Base-by-base conservation (phyloP, 306 rosid species). In the Inga leiocalycina region DNA sequence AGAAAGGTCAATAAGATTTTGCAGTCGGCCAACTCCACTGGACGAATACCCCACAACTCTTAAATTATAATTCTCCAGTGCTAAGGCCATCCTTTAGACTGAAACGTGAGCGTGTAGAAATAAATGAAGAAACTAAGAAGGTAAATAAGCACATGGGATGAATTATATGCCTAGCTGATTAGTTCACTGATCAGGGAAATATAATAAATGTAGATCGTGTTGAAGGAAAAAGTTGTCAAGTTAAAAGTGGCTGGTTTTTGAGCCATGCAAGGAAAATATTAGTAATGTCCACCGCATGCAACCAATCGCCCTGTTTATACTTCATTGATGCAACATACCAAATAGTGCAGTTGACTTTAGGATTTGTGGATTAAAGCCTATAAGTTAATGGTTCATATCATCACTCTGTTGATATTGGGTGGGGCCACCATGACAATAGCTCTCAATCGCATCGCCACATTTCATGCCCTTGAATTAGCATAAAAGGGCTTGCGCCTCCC, bases 221-320 rank as follows among this genome's bases (percentile, higher is more conserved):
- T 77, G 6, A 72, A 22, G 35, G 64, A 77, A 89, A 86, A 86
- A 75, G 81, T 79, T 86, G 84, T 71, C 78, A 75, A 85, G 85
- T 76, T 76, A 65, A 80, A 78, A 85, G 80, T 84, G 79, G 81
- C 41, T 78, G 27, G 87, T 76, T 82, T 86, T 85, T 77, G 57
- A 83, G 97, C 95, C 92, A 89, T 92, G 94, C 97, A 92, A 52
- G 84, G 86, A 66, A 89, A 76, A 87, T 62, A 54, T 44, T 49
- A 37, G 76, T 3, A 76, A 77, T 86, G 87, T 85, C 80, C 88
- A 86, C 76, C 88, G 86, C 91, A 90, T 80, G 89, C 92, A 84
- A 66, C 79, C 81, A 15, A 30, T 13, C 35, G 20, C 77, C 73
- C 73, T 80, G 43, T 65, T 62, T 75, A 70, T 80, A 68, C 75